These are phyloP conservation scores for Kodamaea nitidulidarum DNA, from an alignment of 805 yeast species.

Conservation along the genomic window DNA sequence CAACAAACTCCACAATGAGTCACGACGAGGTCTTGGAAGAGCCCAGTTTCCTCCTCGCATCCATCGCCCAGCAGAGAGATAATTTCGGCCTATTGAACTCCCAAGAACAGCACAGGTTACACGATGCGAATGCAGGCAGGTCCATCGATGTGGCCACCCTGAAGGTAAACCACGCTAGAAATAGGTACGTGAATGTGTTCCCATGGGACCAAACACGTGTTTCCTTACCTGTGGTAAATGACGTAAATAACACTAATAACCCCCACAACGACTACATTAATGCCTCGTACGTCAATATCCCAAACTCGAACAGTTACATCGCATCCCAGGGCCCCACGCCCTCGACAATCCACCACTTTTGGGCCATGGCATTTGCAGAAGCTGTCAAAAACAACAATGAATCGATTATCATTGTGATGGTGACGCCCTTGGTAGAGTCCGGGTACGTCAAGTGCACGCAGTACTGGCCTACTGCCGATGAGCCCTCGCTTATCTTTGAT, in stretches of 20 bases:
- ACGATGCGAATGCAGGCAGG: constrained; percentile 6
- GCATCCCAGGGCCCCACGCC: constrained; percentile 67
- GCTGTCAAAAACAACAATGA: constrained; percentile 24
- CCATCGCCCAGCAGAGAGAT: constrained; percentile 9
- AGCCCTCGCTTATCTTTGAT: constrained; percentile 8
- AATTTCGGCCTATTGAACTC: constrained; percentile 12
- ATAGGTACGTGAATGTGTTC: constrained; percentile 38
- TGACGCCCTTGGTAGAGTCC: constrained; percentile 50
- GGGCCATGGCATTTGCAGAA: constrained; percentile 47
- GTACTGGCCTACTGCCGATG: constrained; percentile 33
- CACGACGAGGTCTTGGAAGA: constrained; percentile 3
- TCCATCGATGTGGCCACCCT: constrained; percentile 6
- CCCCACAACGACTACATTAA: constrained; percentile 34
- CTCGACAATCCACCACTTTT: constrained; percentile 40
- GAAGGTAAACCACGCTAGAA: constrained; percentile 14
- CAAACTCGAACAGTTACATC: constrained; percentile 39
- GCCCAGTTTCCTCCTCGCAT: constrained; percentile 12
- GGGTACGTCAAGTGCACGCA: constrained; percentile 37
- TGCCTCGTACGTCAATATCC: constrained; percentile 29
- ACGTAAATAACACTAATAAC: too few species aligned
- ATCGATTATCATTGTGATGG: constrained; percentile 33
- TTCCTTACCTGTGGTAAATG: constrained; percentile 18
- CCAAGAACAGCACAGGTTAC: constrained; percentile 9
- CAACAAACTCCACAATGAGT: constrained; percentile 2
- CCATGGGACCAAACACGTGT: constrained; percentile 40